phyloP scores from a whole-genome alignment of 345 rosid species.

The Hibiscus syriacus region DNA sequence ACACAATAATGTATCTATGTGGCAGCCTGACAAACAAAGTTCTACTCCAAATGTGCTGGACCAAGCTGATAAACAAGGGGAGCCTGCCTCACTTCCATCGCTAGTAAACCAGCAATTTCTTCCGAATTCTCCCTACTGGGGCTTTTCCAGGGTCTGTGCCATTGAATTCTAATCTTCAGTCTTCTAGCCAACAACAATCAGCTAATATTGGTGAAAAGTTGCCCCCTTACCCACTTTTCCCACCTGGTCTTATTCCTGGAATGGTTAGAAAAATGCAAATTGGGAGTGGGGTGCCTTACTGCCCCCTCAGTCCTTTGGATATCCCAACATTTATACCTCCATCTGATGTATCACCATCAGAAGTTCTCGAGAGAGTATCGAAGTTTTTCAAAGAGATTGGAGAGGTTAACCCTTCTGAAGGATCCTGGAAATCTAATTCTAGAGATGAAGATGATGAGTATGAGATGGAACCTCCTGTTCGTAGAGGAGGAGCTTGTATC shows the following conservation, averaged over 20 bases:
- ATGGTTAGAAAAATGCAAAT: conserved; percentile 99
- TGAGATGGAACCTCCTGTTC: conserved; percentile 7
- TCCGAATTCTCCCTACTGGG: conserved; percentile 45
- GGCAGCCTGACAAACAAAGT: conserved; percentile 58
- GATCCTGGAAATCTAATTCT: conserved; percentile 8
- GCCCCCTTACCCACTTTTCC: conserved; percentile 92
- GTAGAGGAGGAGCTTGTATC: conserved; percentile 37
- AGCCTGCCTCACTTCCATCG: conserved; percentile 29
- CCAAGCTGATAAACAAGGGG: conserved; percentile 39
- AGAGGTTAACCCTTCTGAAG: conserved; percentile 34
- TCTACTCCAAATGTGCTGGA: conserved; percentile 31
- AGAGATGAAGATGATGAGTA: conserved; percentile 16
- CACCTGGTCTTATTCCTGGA: conserved; percentile 97
- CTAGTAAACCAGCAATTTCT: conserved; percentile 52
- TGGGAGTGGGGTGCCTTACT: conserved; percentile 94
- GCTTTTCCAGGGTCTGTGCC: conserved; percentile 62
- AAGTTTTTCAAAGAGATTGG: conserved; percentile 90
- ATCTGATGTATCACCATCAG: conserved; percentile 64
- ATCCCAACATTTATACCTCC: conserved; percentile 91
- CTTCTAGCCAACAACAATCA: conserved; percentile 35
- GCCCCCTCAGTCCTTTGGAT: conserved; percentile 93
- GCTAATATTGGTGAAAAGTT: conserved; percentile 53
- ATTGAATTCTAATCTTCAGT: conserved; percentile 46
- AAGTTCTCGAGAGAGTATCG: conserved; percentile 76
- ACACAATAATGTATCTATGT: conserved; percentile 33